Evolutionary conservation across 2,329 filamentous ascomycete species (phyloP).

Genomic region (Leptosphaerulina australis): DNA sequence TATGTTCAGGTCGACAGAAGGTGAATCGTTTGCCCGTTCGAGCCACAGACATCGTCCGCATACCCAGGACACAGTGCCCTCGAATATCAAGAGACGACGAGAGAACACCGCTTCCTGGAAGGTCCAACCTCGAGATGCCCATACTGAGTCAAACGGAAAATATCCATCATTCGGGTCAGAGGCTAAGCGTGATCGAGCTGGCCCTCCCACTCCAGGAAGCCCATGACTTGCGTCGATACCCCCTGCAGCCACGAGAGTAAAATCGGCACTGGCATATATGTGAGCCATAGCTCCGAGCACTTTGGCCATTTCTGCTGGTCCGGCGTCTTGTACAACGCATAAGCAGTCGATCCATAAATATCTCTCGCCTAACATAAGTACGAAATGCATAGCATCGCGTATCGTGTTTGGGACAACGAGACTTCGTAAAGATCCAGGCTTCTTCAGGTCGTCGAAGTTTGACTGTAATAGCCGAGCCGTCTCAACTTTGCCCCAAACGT

Average conservation of each 20-base stretch:
- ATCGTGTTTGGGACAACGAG: neutral
- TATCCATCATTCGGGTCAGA: neutral
- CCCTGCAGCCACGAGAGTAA: neutral
- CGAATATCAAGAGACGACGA: conserved; percentile 64
- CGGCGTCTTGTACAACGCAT: neutral
- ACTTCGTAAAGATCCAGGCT: neutral
- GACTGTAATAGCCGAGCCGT: neutral
- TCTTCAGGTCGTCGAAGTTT: neutral
- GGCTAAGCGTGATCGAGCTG: neutral
- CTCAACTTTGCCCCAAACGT: neutral
- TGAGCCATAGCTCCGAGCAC: neutral
- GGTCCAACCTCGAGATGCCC: conserved; percentile 1
- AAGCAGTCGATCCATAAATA: conserved; percentile 4
- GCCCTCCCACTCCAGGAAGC: neutral
- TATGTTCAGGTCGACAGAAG: neutral
- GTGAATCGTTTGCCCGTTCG: neutral
- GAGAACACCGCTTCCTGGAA: conserved; percentile 23
- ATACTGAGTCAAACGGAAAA: neutral
- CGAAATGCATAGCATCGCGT: neutral
- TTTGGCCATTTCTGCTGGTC: neutral
- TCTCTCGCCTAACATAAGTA: neutral
- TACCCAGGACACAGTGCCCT: neutral
- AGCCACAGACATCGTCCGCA: neutral
- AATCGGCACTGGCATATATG: conserved; percentile 1
- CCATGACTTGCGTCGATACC: neutral